Evolutionary conservation across 768 basidiomycete genomes (phyloP).

Genomic region (Ephemerocybe angulata): DNA sequence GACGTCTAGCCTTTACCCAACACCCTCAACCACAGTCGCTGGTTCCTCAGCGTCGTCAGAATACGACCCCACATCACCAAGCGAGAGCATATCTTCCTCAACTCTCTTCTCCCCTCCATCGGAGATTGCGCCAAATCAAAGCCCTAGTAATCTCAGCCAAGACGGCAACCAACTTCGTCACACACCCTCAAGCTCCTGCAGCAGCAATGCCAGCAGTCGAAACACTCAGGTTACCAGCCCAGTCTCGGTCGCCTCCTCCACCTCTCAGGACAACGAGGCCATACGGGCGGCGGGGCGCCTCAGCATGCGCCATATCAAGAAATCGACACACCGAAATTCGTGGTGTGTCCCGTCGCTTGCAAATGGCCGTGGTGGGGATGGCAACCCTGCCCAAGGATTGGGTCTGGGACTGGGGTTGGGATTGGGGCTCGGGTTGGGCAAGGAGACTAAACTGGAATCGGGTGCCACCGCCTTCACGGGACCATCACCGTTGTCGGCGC

Average conservation of each 20-base stretch:
- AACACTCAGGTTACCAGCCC: not conserved
- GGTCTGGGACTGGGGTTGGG: not conserved
- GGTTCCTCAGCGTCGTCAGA: constrained; percentile 5
- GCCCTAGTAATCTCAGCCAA: constrained; percentile 9
- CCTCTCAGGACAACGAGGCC: not conserved
- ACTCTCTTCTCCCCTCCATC: constrained; percentile 25
- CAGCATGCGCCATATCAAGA: constrained; percentile 1
- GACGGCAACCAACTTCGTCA: constrained; percentile 9
- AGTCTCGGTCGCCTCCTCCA: not conserved
- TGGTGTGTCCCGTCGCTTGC: constrained; percentile 1
- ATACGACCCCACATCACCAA: constrained; percentile 14
- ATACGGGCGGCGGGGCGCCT: constrained; percentile 1
- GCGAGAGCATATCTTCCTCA: constrained; percentile 23
- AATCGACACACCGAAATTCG: constrained; percentile 1
- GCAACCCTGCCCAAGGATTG: not conserved
- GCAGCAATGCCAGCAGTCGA: constrained; percentile 5
- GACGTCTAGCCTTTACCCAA: constrained; percentile 8
- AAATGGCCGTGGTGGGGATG: not conserved
- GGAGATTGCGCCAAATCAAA: constrained; percentile 16
- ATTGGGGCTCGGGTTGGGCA: not conserved
- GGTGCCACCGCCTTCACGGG: not conserved
- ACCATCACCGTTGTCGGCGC: not conserved
- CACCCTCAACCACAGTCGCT: constrained; percentile 9
- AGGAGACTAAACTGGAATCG: too few relatives aligned
- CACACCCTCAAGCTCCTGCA: constrained; percentile 3